A percentile compares a stretch with the other conserved stretches of the same genome.
Conservation (phyloP, 768 basidiomycete species). For the Russula lepida region DNA sequence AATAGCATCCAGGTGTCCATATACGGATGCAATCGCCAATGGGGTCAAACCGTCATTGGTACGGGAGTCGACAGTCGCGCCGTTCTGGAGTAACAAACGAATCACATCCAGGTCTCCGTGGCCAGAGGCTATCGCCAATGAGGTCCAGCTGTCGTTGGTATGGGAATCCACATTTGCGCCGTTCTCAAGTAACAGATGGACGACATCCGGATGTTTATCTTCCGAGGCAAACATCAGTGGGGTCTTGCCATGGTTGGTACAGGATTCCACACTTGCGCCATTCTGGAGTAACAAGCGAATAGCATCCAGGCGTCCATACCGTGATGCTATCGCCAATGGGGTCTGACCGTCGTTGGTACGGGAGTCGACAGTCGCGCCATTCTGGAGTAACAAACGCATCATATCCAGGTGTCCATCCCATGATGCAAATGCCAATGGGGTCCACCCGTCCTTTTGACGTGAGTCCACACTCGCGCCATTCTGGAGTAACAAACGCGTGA, state of each 20-base stretch:
- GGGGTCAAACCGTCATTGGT: background rate
- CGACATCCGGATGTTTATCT: background rate
- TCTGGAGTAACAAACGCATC: background rate
- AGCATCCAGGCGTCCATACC: background rate
- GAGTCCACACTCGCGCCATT: too few species aligned
- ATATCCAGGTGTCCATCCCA: background rate
- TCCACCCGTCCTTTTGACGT: background rate
- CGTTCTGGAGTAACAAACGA: background rate
- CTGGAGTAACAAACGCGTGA: too few species aligned
- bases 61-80: background rate
- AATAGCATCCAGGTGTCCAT: background rate
- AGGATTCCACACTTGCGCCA: background rate
- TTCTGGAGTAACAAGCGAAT: background rate
- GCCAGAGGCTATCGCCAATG: background rate
- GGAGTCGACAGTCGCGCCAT: background rate
- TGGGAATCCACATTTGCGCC: background rate
- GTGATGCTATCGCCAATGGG: background rate
- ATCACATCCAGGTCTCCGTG: background rate
- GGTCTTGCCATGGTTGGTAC: background rate
- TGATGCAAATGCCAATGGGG: background rate
- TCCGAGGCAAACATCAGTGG: background rate
- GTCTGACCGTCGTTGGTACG: background rate
- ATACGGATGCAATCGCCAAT: background rate
- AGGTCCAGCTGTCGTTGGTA: background rate
- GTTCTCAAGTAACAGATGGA: background rate